Conservation (phyloP, 257 asterid species). For the Leonotis leonurus region DNA sequence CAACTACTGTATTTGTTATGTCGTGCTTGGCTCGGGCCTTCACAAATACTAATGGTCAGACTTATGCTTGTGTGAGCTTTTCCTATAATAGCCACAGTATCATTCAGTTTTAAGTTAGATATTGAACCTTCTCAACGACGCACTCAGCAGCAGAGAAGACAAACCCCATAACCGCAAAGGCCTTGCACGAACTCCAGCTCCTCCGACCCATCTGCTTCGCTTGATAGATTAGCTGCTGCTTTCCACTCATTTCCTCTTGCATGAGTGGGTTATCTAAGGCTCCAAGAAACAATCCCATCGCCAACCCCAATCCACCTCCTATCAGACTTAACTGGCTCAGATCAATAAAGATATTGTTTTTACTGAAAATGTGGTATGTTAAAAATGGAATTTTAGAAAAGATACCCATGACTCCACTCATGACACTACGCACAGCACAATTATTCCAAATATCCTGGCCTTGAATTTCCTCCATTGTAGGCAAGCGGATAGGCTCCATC, state of each 20-base stretch:
- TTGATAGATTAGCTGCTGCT: slow-evolving; percentile 60
- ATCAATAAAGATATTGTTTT: background rate
- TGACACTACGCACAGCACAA: slow-evolving; percentile 83
- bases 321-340: slow-evolving; percentile 20
- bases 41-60: slow-evolving; percentile 18
- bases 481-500: slow-evolving; percentile 61
- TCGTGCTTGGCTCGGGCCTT: slow-evolving; percentile 95
- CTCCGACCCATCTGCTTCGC: slow-evolving; percentile 94
- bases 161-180: slow-evolving; percentile 92
- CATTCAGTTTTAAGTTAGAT: background rate
- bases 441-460: slow-evolving; percentile 97
- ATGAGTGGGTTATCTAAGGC: slow-evolving; percentile 74
- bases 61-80: background rate
- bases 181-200: slow-evolving; percentile 96
- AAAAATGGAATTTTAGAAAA: background rate
- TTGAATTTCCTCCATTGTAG: slow-evolving; percentile 72
- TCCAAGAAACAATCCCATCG: slow-evolving; percentile 85
- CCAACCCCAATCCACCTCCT: slow-evolving; percentile 92
- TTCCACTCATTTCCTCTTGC: slow-evolving; percentile 79
- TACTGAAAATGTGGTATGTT: background rate
- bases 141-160: slow-evolving; percentile 87
- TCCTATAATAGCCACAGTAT: background rate
- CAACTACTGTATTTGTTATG: slow-evolving; percentile 77
- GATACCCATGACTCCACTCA: slow-evolving; percentile 98
- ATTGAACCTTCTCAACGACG: slow-evolving; percentile 63